Conservation (phyloP, 345 rosid species). For the Eucalyptus marginata region DNA sequence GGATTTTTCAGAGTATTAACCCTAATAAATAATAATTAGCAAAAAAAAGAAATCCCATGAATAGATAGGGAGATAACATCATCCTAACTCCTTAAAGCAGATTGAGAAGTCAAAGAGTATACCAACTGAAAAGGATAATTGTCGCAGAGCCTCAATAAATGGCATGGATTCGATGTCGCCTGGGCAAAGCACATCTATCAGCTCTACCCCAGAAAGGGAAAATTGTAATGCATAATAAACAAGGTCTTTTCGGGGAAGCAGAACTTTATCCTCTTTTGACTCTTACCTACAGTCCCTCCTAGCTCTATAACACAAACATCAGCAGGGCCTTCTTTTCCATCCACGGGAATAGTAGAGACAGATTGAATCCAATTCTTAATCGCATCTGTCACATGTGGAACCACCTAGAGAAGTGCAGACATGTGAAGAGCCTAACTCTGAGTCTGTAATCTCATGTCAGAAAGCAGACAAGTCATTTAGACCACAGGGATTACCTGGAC, state of each 20-base stretch:
- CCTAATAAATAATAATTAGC: background rate
- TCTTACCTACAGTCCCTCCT: conserved; percentile 97
- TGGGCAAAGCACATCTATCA: background rate
- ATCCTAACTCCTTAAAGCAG: background rate
- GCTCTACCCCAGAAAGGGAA: background rate
- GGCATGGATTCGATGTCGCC: conserved; percentile 99
- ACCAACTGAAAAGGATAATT: conserved; percentile 89
- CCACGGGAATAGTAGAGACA: conserved; percentile 72
- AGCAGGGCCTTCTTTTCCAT: conserved; percentile 80
- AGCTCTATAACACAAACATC: conserved; percentile 97
- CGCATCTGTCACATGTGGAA: conserved; percentile 96
- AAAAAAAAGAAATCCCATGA: background rate
- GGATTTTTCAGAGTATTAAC: too few relatives aligned
- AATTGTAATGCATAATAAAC: background rate
- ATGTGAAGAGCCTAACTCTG: background rate
- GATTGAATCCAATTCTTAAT: conserved; percentile 81
- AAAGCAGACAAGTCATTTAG: background rate
- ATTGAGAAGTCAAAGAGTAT: conserved; percentile 3
- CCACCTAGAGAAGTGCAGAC: conserved; percentile 43
- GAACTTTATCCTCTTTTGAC: background rate
- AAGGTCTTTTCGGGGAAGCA: background rate
- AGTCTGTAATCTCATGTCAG: background rate
- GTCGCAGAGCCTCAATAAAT: conserved; percentile 94
- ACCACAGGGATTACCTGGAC: conserved; percentile 52
- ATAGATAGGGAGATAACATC: background rate